phyloP scores from a whole-genome alignment of 257 asterid species.

The Datura wrightii region DNA sequence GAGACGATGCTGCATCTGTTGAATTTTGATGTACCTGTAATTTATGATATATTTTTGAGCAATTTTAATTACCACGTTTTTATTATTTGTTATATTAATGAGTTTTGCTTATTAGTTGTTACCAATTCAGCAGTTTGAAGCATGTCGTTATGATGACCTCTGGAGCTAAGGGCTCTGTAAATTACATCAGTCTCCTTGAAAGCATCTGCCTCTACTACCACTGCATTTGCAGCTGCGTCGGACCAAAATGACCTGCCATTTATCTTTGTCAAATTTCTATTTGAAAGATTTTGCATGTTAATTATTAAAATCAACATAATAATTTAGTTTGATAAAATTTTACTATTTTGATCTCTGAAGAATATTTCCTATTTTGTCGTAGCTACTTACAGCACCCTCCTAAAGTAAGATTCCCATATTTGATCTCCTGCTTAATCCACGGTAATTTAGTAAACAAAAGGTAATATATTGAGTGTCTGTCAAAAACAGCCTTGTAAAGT shows the following conservation, averaged over 20 bases:
- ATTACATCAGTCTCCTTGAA: slow-evolving; percentile 94
- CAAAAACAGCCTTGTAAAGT: too few relatives aligned
- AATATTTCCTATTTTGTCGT: neutral
- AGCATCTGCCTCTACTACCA: slow-evolving; percentile 94
- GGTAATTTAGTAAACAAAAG: too few relatives aligned
- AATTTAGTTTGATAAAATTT: neutral
- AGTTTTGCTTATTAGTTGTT: neutral
- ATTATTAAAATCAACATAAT: too few relatives aligned
- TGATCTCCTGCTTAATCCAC: neutral
- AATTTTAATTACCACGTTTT: neutral
- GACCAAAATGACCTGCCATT: slow-evolving; percentile 81
- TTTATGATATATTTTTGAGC: neutral
- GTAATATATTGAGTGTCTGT: too few relatives aligned
- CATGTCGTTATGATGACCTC: slow-evolving; percentile 93
- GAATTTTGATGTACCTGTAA: slow-evolving; percentile 90
- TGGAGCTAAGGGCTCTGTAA: slow-evolving; percentile 78
- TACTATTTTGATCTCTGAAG: neutral
- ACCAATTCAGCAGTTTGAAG: slow-evolving; percentile 92
- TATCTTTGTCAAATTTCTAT: neutral
- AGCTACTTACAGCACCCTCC: neutral
- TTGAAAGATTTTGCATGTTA: too few relatives aligned
- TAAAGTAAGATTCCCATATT: neutral
- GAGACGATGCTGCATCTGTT: slow-evolving; percentile 94
- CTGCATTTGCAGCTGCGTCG: slow-evolving; percentile 74
- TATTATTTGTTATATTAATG: neutral